A percentile compares a stretch with the other conserved stretches of the same genome.
Evolutionary conservation across 1,284 basidiomycete species (phyloP).

Genomic region (Trichosporon sp.): DNA sequence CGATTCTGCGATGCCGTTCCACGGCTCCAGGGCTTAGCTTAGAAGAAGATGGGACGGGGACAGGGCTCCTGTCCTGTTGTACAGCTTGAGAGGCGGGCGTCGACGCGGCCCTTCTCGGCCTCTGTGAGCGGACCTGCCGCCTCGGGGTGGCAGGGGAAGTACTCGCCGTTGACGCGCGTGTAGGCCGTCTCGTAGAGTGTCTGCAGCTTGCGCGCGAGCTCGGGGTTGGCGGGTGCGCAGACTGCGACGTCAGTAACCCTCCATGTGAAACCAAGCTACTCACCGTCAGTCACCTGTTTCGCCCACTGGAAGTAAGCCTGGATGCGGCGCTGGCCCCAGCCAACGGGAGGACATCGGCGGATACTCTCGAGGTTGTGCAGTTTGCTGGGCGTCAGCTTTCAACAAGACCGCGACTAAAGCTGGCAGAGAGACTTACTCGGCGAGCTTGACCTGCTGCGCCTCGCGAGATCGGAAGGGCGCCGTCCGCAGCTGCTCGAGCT

Average conservation of each 20-base stretch:
- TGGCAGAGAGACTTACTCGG: conserved; percentile 33
- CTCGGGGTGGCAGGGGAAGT: conserved; percentile 44
- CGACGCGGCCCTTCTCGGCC: conserved; percentile 39
- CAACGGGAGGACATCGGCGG: conserved; percentile 40
- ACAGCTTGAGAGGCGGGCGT: conserved; percentile 28
- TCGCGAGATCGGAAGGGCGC: conserved; percentile 42
- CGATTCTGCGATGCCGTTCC: too few relatives aligned
- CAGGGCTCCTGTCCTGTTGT: conserved; percentile 33
- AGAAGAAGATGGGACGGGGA: conserved; percentile 43
- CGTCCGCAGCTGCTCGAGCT: conserved; percentile 45
- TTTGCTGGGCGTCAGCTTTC: conserved; percentile 30
- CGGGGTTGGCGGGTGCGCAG: conserved; percentile 40
- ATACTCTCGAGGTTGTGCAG: conserved; percentile 48
- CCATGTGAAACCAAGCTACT: background rate
- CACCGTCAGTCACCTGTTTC: conserved; percentile 47
- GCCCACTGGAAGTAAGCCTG: conserved; percentile 49
- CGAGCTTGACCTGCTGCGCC: conserved; percentile 49
- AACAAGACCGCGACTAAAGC: background rate
- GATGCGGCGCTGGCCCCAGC: conserved; percentile 42
- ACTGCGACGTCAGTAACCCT: conserved; percentile 21
- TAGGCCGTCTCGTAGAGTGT: conserved; percentile 45
- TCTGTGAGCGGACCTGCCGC: conserved; percentile 40
- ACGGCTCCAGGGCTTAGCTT: too few relatives aligned
- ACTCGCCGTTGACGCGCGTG: conserved; percentile 37
- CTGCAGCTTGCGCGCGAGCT: conserved; percentile 35